A percentile compares a stretch with the other conserved stretches of the same genome.
These are phyloP conservation scores for Phytophthora idaei DNA, from an alignment of 352 stramenopile species.

Conservation along the genomic window DNA sequence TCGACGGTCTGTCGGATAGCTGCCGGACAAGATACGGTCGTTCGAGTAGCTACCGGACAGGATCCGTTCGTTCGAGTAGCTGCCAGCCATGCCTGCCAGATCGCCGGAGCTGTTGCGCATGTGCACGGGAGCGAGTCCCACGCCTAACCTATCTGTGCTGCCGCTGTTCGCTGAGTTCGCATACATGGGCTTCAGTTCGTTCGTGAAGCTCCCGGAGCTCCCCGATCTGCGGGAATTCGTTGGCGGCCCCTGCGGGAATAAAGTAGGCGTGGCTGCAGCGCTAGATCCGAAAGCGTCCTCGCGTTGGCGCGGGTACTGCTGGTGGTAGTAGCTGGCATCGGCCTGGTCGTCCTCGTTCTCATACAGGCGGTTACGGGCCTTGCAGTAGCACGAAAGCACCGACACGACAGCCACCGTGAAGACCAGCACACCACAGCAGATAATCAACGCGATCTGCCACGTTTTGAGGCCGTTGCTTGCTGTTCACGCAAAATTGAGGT, in stretches of 20 bases:
- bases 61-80: slow-evolving; percentile 32
- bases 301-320: slow-evolving; percentile 25
- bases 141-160: slow-evolving; percentile 33
- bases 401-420: slow-evolving; percentile 56
- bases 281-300: slow-evolving; percentile 20
- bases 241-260: slow-evolving; percentile 22
- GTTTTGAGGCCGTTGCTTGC: slow-evolving; percentile 36
- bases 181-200: slow-evolving; percentile 38
- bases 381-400: slow-evolving; percentile 66
- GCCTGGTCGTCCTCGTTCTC: slow-evolving; percentile 54
- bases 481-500: neutral
- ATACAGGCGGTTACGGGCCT: slow-evolving; percentile 50
- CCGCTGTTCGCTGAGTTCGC: slow-evolving; percentile 32
- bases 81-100: slow-evolving; percentile 27
- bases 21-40: slow-evolving; percentile 33
- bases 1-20: slow-evolving; percentile 29
- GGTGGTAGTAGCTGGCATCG: slow-evolving; percentile 51
- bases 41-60: slow-evolving; percentile 26
- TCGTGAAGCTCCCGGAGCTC: slow-evolving; percentile 31
- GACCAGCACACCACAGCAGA: slow-evolving; percentile 56
- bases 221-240: slow-evolving; percentile 17
- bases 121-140: slow-evolving; percentile 33
- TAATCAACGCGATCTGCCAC: slow-evolving; percentile 67
- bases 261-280: slow-evolving; percentile 14
- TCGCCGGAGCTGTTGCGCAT: slow-evolving; percentile 35